Evolutionary conservation across 768 basidiomycete genomes (phyloP).

Genomic region (Auriscalpium microsporum): DNA sequence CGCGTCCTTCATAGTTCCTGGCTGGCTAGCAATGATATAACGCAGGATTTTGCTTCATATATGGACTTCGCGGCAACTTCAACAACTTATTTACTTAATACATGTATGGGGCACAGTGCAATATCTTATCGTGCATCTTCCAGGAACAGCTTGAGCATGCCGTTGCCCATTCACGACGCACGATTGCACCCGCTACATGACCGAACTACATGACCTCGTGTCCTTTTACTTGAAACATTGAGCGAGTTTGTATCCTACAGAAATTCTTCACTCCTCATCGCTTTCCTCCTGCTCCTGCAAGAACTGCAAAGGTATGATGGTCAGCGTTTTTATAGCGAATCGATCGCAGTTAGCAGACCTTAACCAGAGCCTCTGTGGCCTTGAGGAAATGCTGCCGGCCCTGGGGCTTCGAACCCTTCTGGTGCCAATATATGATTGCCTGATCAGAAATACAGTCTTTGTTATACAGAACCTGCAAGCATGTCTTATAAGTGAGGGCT

Average conservation of each 20-base stretch:
- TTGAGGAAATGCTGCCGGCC: slow-evolving; percentile 94
- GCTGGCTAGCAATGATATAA: no score
- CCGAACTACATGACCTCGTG: no score
- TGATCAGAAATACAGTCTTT: slow-evolving; percentile 92
- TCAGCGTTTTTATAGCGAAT: background rate
- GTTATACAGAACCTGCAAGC: slow-evolving; percentile 78
- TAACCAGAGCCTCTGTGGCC: slow-evolving; percentile 79
- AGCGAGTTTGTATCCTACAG: background rate
- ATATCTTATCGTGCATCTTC: no score
- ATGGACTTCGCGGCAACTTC: no score
- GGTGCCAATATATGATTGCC: slow-evolving; percentile 96
- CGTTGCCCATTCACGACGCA: no score
- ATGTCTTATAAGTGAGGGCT: background rate
- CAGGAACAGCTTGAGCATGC: no score
- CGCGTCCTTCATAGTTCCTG: no score
- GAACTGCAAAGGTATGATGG: slow-evolving; percentile 42
- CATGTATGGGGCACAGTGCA: no score
- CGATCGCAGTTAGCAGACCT: slow-evolving; percentile 39
- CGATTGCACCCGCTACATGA: background rate
- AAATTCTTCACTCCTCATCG: slow-evolving; percentile 56
- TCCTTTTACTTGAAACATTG: no score
- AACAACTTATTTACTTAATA: no score
- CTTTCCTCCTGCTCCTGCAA: slow-evolving; percentile 83
- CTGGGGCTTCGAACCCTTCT: slow-evolving; percentile 94
- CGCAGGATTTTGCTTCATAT: no score